Evolutionary conservation across 2,329 filamentous ascomycete species (phyloP).

Genomic region (Botryotinia globosa): DNA sequence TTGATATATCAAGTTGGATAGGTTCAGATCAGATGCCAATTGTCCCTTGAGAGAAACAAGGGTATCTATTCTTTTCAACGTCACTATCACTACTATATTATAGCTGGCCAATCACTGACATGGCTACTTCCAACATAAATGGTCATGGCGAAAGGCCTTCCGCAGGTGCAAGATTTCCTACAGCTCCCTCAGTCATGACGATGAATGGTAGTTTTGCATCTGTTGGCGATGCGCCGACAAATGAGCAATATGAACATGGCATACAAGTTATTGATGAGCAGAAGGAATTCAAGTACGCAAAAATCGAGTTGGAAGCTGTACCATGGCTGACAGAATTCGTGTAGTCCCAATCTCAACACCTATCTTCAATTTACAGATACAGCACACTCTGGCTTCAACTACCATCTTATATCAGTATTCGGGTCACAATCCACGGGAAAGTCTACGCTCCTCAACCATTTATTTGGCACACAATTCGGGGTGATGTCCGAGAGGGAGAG

Average conservation of each 20-base stretch:
- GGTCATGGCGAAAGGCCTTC: constrained; percentile 33
- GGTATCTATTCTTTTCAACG: constrained; percentile 12
- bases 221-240: constrained; percentile 62
- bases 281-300: constrained; percentile 88
- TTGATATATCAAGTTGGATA: neutral
- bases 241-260: constrained; percentile 79
- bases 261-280: constrained; percentile 96
- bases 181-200: constrained; percentile 39
- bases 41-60: constrained; percentile 16
- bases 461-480: constrained; percentile 94
- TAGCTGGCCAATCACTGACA: constrained; percentile 20
- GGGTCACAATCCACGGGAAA: constrained; percentile 98
- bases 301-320: constrained; percentile 5
- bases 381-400: constrained; percentile 92
- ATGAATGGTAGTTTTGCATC: constrained; percentile 83
- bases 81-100: constrained; percentile 6
- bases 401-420: constrained; percentile 98
- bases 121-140: constrained; percentile 33
- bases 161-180: constrained; percentile 34
- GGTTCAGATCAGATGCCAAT: constrained; percentile 20
- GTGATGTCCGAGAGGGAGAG: constrained; percentile 96
- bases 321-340: constrained; percentile 26
- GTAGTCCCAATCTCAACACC: constrained; percentile 70
- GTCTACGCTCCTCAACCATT: constrained; percentile 91
- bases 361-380: constrained; percentile 81